Evolutionary conservation across 345 rosid species (phyloP), one percentile per base, ranked within the genome.

Genomic region (Eucalyptus globulus): DNA sequence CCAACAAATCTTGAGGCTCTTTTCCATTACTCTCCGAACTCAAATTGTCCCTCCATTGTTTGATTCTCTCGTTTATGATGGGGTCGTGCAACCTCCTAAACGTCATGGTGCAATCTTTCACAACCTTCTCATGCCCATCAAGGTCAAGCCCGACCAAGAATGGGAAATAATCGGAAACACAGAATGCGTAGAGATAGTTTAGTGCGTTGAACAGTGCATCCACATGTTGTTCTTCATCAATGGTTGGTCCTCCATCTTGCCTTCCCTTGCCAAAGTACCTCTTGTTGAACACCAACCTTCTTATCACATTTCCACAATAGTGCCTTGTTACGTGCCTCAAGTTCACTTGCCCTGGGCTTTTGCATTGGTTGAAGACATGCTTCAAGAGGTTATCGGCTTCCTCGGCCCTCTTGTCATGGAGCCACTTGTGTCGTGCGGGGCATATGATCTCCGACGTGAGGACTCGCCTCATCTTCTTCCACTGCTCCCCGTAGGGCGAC

Each of bases 401-500:
- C 69, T 60, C 69, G 0, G 69, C 69, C 31, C 69, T 60, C 69
- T 60, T 92, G 1, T 10, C 43, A 5, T 58, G 88, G 44, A 86
- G 89, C 90, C 81, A 87, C 19, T 27, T 27, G 19, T 88, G 93
- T 80, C 81, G 91, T 5, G 89, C 86, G 6, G 90, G 89, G 24
- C 80, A 89, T 22, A 92, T 87, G 43, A 95, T 49, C 11, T 91
- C 88, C 4, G 89, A 85, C 9, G 88, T 86, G 26, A 95, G 22
- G 14, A 94, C 88, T 87, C 80, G 90, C 89, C 80, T 93, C 95
- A 93, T 94, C 86, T 94, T 95, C 86, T 89, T 91, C 95, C 94
- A 95, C 6, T 94, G 94, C 3, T 93, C 93, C 9, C 94, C 95
- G 0, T 31, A 86, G 34, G 95, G 95, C n/a, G 10, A 76, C 3